Conservation (phyloP, 164 flowering plant species). For the Saururus chinensis region DNA sequence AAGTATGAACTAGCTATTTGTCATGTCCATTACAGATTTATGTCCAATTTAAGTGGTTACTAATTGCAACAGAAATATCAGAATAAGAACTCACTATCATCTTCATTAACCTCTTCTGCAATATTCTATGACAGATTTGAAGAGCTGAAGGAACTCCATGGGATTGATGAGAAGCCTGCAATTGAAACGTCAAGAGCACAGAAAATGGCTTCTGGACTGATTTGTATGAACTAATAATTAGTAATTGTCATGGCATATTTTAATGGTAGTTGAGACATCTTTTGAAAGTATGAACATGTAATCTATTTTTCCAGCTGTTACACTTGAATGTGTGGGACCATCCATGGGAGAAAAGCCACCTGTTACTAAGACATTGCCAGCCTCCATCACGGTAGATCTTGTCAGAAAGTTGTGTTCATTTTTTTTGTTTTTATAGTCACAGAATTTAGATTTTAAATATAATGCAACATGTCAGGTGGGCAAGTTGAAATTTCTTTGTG, state of each 20-base stretch:
- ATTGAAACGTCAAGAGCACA: conserved; percentile 51
- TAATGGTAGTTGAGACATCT: no score
- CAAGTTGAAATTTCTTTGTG: conserved; percentile 77
- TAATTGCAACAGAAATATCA: background rate
- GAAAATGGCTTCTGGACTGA: conserved; percentile 78
- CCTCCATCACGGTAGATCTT: conserved; percentile 53
- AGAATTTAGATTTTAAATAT: background rate
- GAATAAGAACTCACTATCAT: background rate
- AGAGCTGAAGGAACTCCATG: conserved; percentile 68
- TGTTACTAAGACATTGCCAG: conserved; percentile 72
- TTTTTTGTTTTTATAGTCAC: background rate
- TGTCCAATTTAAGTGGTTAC: background rate
- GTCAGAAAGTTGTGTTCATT: background rate
- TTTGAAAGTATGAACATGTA: background rate
- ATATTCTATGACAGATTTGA: conserved; percentile 32
- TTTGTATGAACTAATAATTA: conserved; percentile 36
- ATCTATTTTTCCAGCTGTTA: conserved; percentile 44
- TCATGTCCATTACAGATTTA: no score
- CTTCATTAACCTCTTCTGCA: background rate
- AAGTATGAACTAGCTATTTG: no score
- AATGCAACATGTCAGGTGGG: conserved; percentile 47
- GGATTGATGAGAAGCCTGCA: conserved; percentile 69
- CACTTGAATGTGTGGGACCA: conserved; percentile 82
- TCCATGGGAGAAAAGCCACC: conserved; percentile 72
- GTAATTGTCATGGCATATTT: background rate